These are phyloP conservation scores for Calonectria naviculata DNA, from an alignment of 2,329 filamentous ascomycete genomes.

Conservation along the genomic window DNA sequence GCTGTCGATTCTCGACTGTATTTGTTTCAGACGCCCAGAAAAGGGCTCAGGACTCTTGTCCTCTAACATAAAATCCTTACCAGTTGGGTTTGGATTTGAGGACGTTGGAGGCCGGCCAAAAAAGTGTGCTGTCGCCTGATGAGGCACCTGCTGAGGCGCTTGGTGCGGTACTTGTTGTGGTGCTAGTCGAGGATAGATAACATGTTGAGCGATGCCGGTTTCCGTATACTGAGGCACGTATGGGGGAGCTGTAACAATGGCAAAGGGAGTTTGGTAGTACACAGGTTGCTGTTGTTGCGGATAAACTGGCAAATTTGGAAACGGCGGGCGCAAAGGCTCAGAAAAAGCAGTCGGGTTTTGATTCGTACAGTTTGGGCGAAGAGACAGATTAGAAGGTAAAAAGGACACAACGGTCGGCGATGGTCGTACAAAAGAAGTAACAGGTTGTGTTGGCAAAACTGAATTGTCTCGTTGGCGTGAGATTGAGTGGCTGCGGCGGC, in stretches of 20 bases:
- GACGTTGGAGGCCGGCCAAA: not conserved
- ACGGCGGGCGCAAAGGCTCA: slow-evolving; percentile 25
- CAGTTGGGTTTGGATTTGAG: not conserved
- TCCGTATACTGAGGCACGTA: slow-evolving; percentile 27
- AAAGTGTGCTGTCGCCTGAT: not conserved
- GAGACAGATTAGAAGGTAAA: slow-evolving; percentile 27
- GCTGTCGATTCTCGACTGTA: slow-evolving; percentile 42
- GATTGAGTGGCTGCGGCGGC: slow-evolving; percentile 2
- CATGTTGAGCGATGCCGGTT: slow-evolving; percentile 1
- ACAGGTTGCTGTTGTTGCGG: slow-evolving; percentile 32
- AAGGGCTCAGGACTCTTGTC: slow-evolving; percentile 19
- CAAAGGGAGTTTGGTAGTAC: slow-evolving; percentile 35
- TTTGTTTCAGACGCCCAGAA: slow-evolving; percentile 35
- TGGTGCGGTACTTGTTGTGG: not conserved
- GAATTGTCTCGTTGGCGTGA: slow-evolving; percentile 21
- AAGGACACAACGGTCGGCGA: slow-evolving; percentile 33
- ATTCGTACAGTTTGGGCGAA: slow-evolving; percentile 29
- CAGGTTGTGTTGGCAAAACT: slow-evolving; percentile 7
- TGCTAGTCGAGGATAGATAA: slow-evolving; percentile 4
- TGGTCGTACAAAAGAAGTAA: slow-evolving; percentile 33
- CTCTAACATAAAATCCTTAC: not conserved
- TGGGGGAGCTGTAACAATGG: slow-evolving; percentile 23
- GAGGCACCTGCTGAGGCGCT: not conserved
- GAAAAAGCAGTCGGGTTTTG: slow-evolving; percentile 25
- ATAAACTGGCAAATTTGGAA: slow-evolving; percentile 23